Conservation (phyloP, 208 protist species). For the Leishmania arabica region DNA sequence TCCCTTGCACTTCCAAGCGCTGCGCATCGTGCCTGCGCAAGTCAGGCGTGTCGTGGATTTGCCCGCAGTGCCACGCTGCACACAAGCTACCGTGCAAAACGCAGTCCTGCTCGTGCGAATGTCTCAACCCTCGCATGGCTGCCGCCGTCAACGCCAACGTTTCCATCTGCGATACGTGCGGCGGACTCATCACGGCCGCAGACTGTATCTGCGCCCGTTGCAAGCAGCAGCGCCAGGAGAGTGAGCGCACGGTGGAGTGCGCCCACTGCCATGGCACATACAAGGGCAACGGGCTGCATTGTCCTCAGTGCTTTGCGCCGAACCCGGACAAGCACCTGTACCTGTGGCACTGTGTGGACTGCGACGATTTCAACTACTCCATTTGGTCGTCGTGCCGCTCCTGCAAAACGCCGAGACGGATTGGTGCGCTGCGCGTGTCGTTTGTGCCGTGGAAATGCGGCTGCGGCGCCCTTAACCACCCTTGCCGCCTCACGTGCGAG, state of each 20-base stretch:
- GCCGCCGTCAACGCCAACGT: slow-evolving; percentile 16
- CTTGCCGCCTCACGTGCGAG: slow-evolving; percentile 47
- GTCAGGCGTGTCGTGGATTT: slow-evolving; percentile 58
- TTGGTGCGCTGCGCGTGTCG: slow-evolving; percentile 38
- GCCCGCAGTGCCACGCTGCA: slow-evolving; percentile 30
- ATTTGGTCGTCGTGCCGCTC: slow-evolving; percentile 68
- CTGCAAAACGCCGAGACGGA: slow-evolving; percentile 40
- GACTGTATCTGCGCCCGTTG: slow-evolving; percentile 35
- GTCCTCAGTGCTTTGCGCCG: slow-evolving; percentile 54
- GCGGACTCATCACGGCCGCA: slow-evolving; percentile 34
- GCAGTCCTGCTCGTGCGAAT: slow-evolving; percentile 25
- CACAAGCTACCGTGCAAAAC: slow-evolving; percentile 15
- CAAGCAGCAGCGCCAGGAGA: slow-evolving; percentile 10
- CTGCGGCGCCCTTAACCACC: slow-evolving; percentile 63
- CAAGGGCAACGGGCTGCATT: slow-evolving; percentile 52
- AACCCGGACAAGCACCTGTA: slow-evolving; percentile 39
- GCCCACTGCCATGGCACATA: slow-evolving; percentile 37
- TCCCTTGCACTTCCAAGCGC: slow-evolving; percentile 56
- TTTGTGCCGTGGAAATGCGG: slow-evolving; percentile 73
- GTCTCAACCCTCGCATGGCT: slow-evolving; percentile 27
- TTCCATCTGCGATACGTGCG: slow-evolving; percentile 43
- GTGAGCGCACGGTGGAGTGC: slow-evolving; percentile 27
- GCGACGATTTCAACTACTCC: slow-evolving; percentile 62
- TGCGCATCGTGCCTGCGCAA: slow-evolving; percentile 65
- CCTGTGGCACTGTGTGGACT: slow-evolving; percentile 72